A percentile compares a stretch with the other conserved stretches of the same genome.
These are phyloP conservation scores for Harringtonia lauricola DNA, from an alignment of 2,329 filamentous ascomycete species.

Conservation along the genomic window DNA sequence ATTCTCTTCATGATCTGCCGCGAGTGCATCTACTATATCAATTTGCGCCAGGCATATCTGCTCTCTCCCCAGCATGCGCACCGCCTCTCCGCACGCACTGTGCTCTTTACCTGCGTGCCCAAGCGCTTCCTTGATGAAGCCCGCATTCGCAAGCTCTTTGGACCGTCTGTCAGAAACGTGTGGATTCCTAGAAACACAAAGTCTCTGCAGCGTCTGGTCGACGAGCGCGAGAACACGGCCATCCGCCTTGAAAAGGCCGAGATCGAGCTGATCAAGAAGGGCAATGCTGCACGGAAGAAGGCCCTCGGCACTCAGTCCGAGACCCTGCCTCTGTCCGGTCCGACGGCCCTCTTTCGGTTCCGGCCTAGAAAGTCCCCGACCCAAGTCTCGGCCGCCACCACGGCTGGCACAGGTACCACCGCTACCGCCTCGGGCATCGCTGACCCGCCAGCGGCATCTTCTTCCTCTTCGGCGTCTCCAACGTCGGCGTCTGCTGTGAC, in stretches of 20 bases:
- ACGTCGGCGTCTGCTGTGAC: not conserved
- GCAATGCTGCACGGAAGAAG: constrained; percentile 53
- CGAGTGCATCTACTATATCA: constrained; percentile 88
- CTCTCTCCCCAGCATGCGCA: constrained; percentile 72
- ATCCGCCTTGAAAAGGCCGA: constrained; percentile 76
- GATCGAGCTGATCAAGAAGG: constrained; percentile 65
- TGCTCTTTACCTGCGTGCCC: constrained; percentile 85
- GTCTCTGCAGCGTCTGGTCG: constrained; percentile 65
- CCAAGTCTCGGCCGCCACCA: not conserved
- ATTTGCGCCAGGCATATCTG: constrained; percentile 88
- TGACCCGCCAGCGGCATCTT: not conserved
- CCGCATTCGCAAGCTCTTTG: constrained; percentile 67
- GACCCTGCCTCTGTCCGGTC: not conserved
- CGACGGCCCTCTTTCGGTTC: no score
- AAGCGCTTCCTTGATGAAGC: constrained; percentile 61
- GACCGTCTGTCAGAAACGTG: constrained; percentile 64
- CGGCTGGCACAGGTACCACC: not conserved
- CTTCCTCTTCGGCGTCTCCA: not conserved
- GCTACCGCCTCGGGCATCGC: not conserved
- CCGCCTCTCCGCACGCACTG: constrained; percentile 79
- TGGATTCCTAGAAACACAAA: constrained; percentile 73
- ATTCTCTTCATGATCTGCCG: constrained; percentile 82
- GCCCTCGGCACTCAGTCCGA: constrained; percentile 11
- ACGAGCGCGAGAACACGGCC: constrained; percentile 63
- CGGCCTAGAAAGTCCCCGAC: not conserved